phyloP scores from a whole-genome alignment of 768 basidiomycete genomes.

The Cystobasidium tubakii region DNA sequence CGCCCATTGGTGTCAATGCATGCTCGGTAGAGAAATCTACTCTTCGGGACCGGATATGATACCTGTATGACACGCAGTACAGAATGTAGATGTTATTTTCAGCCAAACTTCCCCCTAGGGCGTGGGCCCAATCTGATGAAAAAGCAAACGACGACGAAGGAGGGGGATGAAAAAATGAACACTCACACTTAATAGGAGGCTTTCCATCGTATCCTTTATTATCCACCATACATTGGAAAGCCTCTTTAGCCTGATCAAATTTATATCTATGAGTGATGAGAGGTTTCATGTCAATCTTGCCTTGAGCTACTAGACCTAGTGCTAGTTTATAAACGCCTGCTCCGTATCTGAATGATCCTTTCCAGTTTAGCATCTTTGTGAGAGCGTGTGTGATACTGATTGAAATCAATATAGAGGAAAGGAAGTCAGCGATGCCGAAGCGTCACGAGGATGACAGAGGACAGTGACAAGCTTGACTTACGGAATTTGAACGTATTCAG shows the following conservation, averaged over 20 bases:
- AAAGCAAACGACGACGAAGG: too few relatives aligned
- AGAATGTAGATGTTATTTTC: too few relatives aligned
- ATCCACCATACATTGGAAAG: constrained; percentile 71
- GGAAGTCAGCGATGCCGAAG: too few relatives aligned
- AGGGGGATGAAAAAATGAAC: too few relatives aligned
- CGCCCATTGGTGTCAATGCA: too few relatives aligned
- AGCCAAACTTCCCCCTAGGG: too few relatives aligned
- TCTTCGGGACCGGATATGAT: constrained; percentile 13
- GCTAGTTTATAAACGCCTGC: constrained; percentile 80
- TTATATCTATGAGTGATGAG: constrained; percentile 69
- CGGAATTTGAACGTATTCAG: constrained; percentile 24
- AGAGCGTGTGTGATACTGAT: constrained; percentile 47
- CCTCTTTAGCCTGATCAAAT: constrained; percentile 69
- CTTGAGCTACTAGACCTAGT: constrained; percentile 72
- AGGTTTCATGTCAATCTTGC: constrained; percentile 77
- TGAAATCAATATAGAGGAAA: constrained; percentile 56
- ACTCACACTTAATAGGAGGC: constrained; percentile 47
- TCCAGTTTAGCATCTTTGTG: constrained; percentile 69
- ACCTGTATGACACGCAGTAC: neutral
- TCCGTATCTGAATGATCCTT: constrained; percentile 52
- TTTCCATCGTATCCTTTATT: constrained; percentile 83
- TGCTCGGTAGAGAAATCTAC: too few relatives aligned
- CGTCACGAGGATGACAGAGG: too few relatives aligned
- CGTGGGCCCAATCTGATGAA: neutral
- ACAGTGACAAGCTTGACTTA: neutral